phyloP scores from a whole-genome alignment of 2,329 filamentous ascomycete species.

The Orbilia ellipsospora region DNA sequence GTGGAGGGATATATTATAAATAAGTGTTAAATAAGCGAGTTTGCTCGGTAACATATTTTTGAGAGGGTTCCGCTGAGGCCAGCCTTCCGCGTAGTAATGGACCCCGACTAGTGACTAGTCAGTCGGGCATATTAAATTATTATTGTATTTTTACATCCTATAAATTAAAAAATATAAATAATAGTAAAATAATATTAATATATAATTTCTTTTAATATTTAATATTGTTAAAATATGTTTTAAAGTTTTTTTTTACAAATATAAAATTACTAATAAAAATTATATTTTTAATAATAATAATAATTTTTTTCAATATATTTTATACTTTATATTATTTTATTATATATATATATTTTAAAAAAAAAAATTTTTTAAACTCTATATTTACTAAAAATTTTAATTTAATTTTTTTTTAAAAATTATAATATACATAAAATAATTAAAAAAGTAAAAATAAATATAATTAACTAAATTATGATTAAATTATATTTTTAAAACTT shows the following conservation, averaged over 20 bases:
- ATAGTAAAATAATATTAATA: neutral
- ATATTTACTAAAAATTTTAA: neutral
- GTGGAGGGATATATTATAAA: no score
- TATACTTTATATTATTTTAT: slow-evolving; percentile 3
- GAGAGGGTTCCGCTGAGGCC: no score
- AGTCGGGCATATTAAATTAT: neutral
- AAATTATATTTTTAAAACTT: neutral
- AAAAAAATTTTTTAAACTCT: neutral
- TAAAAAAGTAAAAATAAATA: neutral
- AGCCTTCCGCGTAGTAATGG: no score
- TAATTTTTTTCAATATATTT: neutral
- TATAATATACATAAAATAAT: neutral
- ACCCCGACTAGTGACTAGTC: no score
- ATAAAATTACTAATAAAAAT: slow-evolving; percentile 4
- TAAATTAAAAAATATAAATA: neutral
- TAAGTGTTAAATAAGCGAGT: no score
- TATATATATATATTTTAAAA: neutral
- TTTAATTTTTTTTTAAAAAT: slow-evolving; percentile 3
- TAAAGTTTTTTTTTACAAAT: slow-evolving; percentile 5
- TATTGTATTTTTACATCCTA: neutral
- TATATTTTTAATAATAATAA: slow-evolving; percentile 7
- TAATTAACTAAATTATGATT: neutral
- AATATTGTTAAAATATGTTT: neutral
- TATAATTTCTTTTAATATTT: neutral
- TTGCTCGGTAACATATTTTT: no score